Conservation (phyloP, 2,329 filamentous ascomycete genomes). For the Diplodia seriata region DNA sequence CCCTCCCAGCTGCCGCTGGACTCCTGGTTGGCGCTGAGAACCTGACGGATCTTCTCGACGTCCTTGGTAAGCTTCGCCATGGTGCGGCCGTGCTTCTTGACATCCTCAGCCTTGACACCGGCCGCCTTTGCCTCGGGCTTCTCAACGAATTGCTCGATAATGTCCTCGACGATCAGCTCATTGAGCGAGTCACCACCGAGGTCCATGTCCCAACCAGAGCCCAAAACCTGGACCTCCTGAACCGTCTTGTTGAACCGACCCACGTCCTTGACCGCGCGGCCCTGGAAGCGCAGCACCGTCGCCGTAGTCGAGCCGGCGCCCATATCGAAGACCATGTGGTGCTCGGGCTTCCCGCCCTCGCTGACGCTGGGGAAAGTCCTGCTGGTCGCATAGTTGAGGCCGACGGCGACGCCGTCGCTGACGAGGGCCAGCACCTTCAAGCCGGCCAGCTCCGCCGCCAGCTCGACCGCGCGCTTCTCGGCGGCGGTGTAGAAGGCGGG, state of each 20-base stretch:
- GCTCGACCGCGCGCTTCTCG: slow-evolving; percentile 84
- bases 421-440: slow-evolving; percentile 84
- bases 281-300: slow-evolving; percentile 87
- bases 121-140: slow-evolving; percentile 68
- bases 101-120: slow-evolving; percentile 65
- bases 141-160: slow-evolving; percentile 79
- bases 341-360: slow-evolving; percentile 84
- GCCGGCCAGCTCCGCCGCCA: slow-evolving; percentile 86
- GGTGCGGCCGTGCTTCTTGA: slow-evolving; percentile 79
- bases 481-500: slow-evolving; percentile 89
- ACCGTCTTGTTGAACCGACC: slow-evolving; percentile 96
- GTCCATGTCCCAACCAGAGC: slow-evolving; percentile 85
- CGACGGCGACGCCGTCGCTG: slow-evolving; percentile 89
- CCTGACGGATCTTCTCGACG: slow-evolving; percentile 82
- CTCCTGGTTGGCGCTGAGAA: slow-evolving; percentile 91
- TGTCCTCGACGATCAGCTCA: slow-evolving; percentile 85
- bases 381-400: slow-evolving; percentile 91
- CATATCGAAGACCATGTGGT: slow-evolving; percentile 97
- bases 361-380: slow-evolving; percentile 86
- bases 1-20: slow-evolving; percentile 83
- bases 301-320: slow-evolving; percentile 93
- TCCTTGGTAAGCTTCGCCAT: slow-evolving; percentile 93
- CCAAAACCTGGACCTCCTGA: slow-evolving; percentile 90
- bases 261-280: slow-evolving; percentile 85
- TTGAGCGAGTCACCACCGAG: slow-evolving; percentile 92